phyloP scores from a whole-genome alignment of 192 early-diverging fungal species.

The Paraglomus brasilianum region DNA sequence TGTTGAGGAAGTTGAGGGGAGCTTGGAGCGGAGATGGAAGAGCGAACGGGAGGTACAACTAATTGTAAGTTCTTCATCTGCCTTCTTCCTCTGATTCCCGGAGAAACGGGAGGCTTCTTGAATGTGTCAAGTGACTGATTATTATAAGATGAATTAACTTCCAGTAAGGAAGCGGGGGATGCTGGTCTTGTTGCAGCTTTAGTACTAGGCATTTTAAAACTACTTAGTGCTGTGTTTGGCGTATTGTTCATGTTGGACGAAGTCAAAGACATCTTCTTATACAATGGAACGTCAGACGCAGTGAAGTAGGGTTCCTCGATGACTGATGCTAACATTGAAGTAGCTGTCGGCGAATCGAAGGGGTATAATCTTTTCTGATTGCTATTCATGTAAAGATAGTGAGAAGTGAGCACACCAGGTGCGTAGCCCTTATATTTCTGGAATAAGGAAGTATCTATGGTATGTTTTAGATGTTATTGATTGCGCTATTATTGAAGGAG shows the following conservation, averaged over 20 bases:
- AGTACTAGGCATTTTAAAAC: not conserved
- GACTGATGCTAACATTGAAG: not conserved
- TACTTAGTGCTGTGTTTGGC: not conserved
- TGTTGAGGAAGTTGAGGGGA: conserved; percentile 23
- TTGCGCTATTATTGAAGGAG: not conserved
- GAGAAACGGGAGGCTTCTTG: not conserved
- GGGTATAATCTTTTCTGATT: conserved; percentile 26
- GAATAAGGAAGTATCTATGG: not conserved
- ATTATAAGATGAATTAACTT: not conserved
- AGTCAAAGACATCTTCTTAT: conserved; percentile 25
- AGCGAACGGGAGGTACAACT: conserved; percentile 27
- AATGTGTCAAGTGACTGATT: not conserved
- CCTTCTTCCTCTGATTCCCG: conserved; percentile 9
- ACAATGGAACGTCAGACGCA: conserved; percentile 14
- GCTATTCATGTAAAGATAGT: conserved; percentile 27
- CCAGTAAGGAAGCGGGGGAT: not conserved
- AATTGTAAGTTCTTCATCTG: conserved; percentile 29
- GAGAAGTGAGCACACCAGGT: not conserved
- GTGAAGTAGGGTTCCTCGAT: conserved; percentile 16
- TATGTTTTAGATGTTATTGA: not conserved
- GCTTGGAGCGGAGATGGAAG: conserved; percentile 23
- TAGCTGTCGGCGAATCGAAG: conserved; percentile 7
- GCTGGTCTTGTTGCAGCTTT: not conserved
- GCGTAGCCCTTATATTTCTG: not conserved
- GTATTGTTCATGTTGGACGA: conserved; percentile 18